These are phyloP conservation scores for Pichia insulana DNA, from an alignment of 805 yeast species.

Conservation along the genomic window DNA sequence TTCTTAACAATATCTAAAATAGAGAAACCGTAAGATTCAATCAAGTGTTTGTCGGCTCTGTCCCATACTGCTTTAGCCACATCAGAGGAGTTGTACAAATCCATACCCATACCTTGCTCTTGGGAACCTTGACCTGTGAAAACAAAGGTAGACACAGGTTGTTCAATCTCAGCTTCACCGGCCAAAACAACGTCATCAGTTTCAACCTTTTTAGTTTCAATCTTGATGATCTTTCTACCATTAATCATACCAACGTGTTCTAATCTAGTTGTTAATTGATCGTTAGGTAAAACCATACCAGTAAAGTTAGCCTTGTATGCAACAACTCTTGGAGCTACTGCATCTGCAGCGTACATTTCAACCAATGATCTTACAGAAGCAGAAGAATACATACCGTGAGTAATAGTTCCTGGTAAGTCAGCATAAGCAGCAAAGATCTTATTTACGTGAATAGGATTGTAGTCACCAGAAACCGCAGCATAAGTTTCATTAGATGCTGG, in stretches of 20 bases:
- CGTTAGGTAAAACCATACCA: conserved; percentile 97
- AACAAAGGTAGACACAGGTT: conserved; percentile 92
- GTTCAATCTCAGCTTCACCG: conserved; percentile 99
- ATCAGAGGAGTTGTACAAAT: conserved; percentile 77
- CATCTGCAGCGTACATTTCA: conserved; percentile 98
- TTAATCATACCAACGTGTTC: conserved; percentile 98
- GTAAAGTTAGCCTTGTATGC: conserved; percentile 86
- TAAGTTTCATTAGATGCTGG: conserved; percentile 96
- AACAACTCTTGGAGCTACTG: conserved; percentile 90
- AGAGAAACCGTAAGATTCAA: conserved; percentile 92
- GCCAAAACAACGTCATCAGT: conserved; percentile 68
- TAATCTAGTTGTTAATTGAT: conserved; percentile 72
- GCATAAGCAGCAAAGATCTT: conserved; percentile 92
- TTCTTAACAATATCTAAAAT: conserved; percentile 90
- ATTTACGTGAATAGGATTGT: conserved; percentile 96
- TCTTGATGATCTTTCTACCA: conserved; percentile 94
- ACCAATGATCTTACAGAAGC: conserved; percentile 92
- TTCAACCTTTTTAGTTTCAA: conserved; percentile 77
- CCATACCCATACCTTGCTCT: conserved; percentile 99
- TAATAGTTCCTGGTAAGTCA: conserved; percentile 91
- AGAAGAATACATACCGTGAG: conserved; percentile 98
- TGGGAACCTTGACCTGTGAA: conserved; percentile 99
- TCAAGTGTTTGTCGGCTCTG: conserved; percentile 90
- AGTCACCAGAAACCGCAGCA: conserved; percentile 96
- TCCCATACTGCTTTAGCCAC: conserved; percentile 98